Evolutionary conservation across 2,329 filamentous ascomycete species (phyloP), one percentile per base, ranked within the genome.

Genomic region (Phoma herbarum): DNA sequence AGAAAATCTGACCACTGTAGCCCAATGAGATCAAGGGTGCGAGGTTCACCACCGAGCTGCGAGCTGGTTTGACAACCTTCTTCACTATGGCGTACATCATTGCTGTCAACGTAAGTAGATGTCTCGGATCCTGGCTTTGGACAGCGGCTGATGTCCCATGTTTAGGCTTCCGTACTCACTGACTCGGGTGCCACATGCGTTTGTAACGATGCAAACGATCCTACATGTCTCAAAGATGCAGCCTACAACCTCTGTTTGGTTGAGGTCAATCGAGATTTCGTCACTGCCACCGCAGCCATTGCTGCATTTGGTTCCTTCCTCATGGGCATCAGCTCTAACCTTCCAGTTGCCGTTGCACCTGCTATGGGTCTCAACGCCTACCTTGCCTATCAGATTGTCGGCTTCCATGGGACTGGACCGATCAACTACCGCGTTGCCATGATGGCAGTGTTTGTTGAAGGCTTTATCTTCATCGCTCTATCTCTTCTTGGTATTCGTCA

Each of bases 351-450:
- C 6, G 77, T 91, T 46, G 90, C 89, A 4, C 89, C 90, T 6
- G 90, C 89, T 18, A 91, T 92, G 89, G 90, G 92, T 22, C 76
- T 96, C 52, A 96, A 96, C 70, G 92, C 92, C n/a, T 96, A 96
- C 75, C 95, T 96, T 70, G 85, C 92, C 18, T 96, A 90, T 72
- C 90, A 87, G 2, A 89, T 92, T 31, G 92, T 96, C 57, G 92
- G 92, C 1, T 86, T 82, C 67, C 88, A 93, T 71, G 92, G 92
- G 41, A 84, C 82, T n/a, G 91, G 91, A 9, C 87, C 91, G 0
- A 70, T 71, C 53, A 73, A 75, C 46, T 96, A 92, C 75, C 77
- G 84, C 46, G 83, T 93, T 28, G 92, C 92, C 18, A 80, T 96
- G 47, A 95, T 92, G 3, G 92, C 92, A 49, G 92, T 95, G 62